Percentiles rank a stretch among this genome's conserved stretches.
These are phyloP conservation scores for Tulasnella sp. DNA, from an alignment of 768 basidiomycete genomes.

Conservation along the genomic window DNA sequence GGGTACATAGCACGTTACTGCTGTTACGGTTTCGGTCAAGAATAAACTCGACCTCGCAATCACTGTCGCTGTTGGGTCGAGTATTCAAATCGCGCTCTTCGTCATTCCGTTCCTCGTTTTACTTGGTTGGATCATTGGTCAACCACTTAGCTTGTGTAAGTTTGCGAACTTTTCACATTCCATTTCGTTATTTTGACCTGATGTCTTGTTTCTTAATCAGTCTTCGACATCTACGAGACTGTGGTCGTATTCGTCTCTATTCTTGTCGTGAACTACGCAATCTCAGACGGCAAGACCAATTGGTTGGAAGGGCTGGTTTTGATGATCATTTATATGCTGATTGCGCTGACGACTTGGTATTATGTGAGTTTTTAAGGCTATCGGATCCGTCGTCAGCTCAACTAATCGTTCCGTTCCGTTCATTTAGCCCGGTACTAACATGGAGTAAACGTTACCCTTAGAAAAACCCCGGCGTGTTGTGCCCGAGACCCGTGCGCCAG, in stretches of 20 bases:
- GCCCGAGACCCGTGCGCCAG: neutral
- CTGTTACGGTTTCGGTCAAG: slow-evolving; percentile 63
- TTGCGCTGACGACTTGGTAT: slow-evolving; percentile 14
- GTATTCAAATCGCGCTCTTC: slow-evolving; percentile 49
- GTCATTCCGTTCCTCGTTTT: slow-evolving; percentile 47
- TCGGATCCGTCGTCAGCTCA: neutral
- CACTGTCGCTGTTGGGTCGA: slow-evolving; percentile 72
- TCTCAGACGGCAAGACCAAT: slow-evolving; percentile 71
- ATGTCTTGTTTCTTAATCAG: neutral
- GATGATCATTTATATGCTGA: slow-evolving; percentile 37
- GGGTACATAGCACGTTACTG: slow-evolving; percentile 52
- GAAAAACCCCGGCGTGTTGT: neutral
- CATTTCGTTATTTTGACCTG: neutral
- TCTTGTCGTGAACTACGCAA: slow-evolving; percentile 72
- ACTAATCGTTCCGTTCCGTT: neutral
- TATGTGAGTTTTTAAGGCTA: slow-evolving; percentile 12
- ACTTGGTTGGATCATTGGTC: slow-evolving; percentile 11
- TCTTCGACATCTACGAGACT: slow-evolving; percentile 13
- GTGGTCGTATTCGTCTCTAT: slow-evolving; percentile 31
- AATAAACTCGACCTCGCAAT: slow-evolving; percentile 74
- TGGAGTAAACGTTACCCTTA: neutral
- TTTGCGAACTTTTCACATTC: slow-evolving; percentile 7
- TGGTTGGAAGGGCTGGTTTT: slow-evolving; percentile 78
- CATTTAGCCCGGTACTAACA: neutral
- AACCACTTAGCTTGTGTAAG: slow-evolving; percentile 50